Evolutionary conservation across 1,139 yeast species (phyloP).

Genomic region (Pichia sp.): DNA sequence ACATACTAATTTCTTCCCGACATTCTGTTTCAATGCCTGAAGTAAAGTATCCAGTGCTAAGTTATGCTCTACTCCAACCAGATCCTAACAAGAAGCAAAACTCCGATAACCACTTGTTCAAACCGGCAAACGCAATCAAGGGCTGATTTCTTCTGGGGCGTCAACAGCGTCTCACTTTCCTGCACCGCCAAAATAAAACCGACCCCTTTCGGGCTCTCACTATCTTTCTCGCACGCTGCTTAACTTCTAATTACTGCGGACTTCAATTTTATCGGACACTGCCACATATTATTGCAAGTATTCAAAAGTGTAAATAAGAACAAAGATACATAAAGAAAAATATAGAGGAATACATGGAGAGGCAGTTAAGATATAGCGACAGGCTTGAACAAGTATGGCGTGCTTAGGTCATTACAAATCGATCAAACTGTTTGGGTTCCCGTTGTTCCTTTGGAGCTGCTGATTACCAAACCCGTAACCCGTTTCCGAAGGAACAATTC

Average conservation of each 20-base stretch:
- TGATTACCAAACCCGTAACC: slow-evolving; percentile 92
- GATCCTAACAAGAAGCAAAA: no score
- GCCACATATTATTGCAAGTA: neutral
- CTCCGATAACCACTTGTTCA: no score
- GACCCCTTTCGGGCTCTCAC: no score
- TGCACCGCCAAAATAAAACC: no score
- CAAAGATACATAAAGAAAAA: neutral
- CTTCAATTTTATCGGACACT: no score
- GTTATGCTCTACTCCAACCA: no score
- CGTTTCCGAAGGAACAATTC: slow-evolving; percentile 60
- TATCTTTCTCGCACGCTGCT: no score
- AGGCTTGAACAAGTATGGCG: neutral
- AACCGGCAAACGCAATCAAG: no score
- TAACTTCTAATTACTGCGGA: no score
- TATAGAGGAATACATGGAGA: neutral
- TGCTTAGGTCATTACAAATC: slow-evolving; percentile 28
- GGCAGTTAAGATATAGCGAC: neutral
- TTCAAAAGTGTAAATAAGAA: neutral
- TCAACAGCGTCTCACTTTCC: no score
- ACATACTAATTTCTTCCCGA: slow-evolving; percentile 9
- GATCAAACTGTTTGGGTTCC: slow-evolving; percentile 33
- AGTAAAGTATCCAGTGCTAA: neutral
- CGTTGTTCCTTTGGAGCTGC: slow-evolving; percentile 20
- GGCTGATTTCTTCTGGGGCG: no score
- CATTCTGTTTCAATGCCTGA: neutral